Conservation (phyloP, 148 eudicot species). For the Camellia sinensis region DNA sequence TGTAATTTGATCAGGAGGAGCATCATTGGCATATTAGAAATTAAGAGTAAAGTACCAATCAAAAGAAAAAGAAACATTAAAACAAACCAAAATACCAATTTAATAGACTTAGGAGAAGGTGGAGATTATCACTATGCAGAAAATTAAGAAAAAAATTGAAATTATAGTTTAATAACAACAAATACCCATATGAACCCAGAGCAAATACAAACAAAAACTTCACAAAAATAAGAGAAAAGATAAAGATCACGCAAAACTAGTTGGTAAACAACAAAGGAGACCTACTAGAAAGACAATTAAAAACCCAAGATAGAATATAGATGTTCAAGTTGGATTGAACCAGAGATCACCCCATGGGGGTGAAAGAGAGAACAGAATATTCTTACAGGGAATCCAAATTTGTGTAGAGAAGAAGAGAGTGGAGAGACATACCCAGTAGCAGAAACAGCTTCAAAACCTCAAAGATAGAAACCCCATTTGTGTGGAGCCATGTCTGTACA, state of each 20-base stretch:
- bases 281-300: not conserved
- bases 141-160: not conserved
- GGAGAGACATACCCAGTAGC: conserved; percentile 10
- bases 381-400: not conserved
- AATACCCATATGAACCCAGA: not conserved
- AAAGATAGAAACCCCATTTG: conserved; percentile 28
- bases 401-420: not conserved
- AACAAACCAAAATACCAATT: not conserved
- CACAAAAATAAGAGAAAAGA: not conserved
- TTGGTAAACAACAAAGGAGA: not conserved
- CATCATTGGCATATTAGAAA: not conserved
- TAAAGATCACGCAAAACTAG: not conserved
- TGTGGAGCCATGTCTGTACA: conserved; percentile 33
- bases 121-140: not conserved
- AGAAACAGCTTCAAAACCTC: conserved; percentile 3
- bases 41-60: not conserved
- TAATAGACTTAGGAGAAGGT: not conserved
- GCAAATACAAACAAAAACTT: not conserved
- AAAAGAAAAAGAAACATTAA: not conserved
- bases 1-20: not conserved
- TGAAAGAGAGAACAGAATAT: not conserved
- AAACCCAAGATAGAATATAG: not conserved
- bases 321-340: not conserved
- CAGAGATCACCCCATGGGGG: not conserved
- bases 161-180: not conserved